A percentile compares a stretch with the other conserved stretches of the same genome.
Evolutionary conservation across 176 grass and related monocot genomes (phyloP).

Genomic region (Cymbopogon citratus): DNA sequence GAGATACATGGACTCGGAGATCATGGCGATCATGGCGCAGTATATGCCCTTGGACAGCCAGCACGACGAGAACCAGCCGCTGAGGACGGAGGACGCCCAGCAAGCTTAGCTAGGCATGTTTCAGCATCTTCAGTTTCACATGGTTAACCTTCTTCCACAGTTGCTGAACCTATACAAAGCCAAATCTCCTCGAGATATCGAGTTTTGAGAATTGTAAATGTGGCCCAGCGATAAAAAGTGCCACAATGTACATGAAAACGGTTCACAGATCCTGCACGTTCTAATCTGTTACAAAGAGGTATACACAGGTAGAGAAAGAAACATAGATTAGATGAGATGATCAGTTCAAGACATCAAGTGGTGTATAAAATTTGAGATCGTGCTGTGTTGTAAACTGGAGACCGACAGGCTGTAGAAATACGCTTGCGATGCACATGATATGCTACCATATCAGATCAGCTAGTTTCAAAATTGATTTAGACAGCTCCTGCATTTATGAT

Average conservation of each 20-base stretch:
- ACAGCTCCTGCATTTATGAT: too few relatives aligned
- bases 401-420: neutral
- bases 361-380: neutral
- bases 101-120: slow-evolving; percentile 26
- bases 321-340: neutral
- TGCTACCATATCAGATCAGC: neutral
- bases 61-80: slow-evolving; percentile 42
- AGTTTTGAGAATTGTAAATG: neutral
- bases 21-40: slow-evolving; percentile 86
- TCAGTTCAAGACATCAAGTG: neutral
- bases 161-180: neutral
- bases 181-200: too few relatives aligned
- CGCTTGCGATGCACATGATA: neutral
- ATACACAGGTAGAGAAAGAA: neutral
- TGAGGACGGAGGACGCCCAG: slow-evolving; percentile 46
- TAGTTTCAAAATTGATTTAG: neutral
- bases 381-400: neutral
- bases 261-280: neutral
- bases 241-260: neutral
- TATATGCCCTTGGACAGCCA: slow-evolving; percentile 85
- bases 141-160: neutral
- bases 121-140: neutral
- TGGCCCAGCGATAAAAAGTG: neutral
- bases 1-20: slow-evolving; percentile 87
- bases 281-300: neutral